Conservation (phyloP, 2,329 filamentous ascomycete genomes). For the Penicillium aurantiogriseum region DNA sequence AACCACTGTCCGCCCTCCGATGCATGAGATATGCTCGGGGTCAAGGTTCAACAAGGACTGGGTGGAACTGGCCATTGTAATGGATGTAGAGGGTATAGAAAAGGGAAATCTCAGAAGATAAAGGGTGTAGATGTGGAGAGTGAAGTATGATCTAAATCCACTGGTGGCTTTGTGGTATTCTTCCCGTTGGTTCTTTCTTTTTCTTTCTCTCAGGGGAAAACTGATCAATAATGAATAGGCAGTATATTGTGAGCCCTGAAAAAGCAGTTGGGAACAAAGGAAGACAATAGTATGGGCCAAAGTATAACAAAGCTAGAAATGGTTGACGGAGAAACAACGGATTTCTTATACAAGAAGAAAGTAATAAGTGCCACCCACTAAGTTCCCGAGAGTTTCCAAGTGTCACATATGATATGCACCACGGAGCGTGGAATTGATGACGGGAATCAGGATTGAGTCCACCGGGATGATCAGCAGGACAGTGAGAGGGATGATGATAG, state of each 20-base stretch:
- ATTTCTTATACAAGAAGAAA: slow-evolving; percentile 18
- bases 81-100: background rate
- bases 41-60: slow-evolving; percentile 26
- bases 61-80: slow-evolving; percentile 22
- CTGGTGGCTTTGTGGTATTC: background rate
- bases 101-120: background rate
- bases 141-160: background rate
- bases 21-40: slow-evolving; percentile 35
- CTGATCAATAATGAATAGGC: background rate
- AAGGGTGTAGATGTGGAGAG: background rate
- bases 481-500: slow-evolving; percentile 2
- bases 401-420: slow-evolving; percentile 19
- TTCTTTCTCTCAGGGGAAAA: background rate
- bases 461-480: slow-evolving; percentile 19
- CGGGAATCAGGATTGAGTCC: slow-evolving; percentile 1
- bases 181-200: background rate
- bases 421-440: slow-evolving; percentile 1
- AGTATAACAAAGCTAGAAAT: slow-evolving; percentile 18
- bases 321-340: background rate
- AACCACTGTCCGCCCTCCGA: slow-evolving; percentile 33
- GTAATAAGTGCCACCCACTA: slow-evolving; percentile 16
- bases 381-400: slow-evolving; percentile 9
- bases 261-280: slow-evolving; percentile 9
- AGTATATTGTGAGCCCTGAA: slow-evolving; percentile 2
- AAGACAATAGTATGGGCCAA: slow-evolving; percentile 13